A percentile compares a stretch with the other conserved stretches of the same genome.
Conservation (phyloP, 2,329 filamentous ascomycete species). For the Aspergillus amoenus region DNA sequence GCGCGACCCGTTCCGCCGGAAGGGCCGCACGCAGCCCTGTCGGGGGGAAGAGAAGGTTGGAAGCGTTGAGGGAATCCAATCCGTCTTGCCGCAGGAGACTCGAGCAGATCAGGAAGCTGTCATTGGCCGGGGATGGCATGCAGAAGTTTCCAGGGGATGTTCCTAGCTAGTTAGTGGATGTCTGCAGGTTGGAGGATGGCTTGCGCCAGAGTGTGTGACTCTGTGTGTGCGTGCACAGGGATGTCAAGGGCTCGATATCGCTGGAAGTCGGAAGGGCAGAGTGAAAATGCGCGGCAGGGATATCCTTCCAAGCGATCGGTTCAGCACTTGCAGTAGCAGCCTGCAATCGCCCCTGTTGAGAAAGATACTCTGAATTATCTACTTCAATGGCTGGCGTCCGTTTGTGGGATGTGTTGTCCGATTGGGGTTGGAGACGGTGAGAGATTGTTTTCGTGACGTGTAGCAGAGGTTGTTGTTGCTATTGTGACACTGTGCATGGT, state of each 20-base stretch:
- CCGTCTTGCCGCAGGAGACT: conserved; percentile 3
- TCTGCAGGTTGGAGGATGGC: background rate
- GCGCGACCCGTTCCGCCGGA: conserved; percentile 3
- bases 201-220: background rate
- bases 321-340: background rate
- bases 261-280: background rate
- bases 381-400: background rate
- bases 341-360: too few species aligned
- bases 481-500: background rate
- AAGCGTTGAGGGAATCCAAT: background rate
- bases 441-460: background rate
- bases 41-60: background rate
- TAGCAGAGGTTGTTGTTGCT: background rate
- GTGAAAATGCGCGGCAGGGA: conserved; percentile 2
- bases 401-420: background rate
- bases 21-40: background rate
- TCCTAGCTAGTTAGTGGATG: background rate
- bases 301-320: background rate
- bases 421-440: background rate
- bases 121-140: conserved; percentile 3
- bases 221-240: background rate
- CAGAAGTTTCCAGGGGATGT: background rate
- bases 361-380: background rate
- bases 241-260: too few species aligned
- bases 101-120: background rate